Evolutionary conservation across 352 stramenopile genomes (phyloP).

Genomic region (Pythium aristosporum): DNA sequence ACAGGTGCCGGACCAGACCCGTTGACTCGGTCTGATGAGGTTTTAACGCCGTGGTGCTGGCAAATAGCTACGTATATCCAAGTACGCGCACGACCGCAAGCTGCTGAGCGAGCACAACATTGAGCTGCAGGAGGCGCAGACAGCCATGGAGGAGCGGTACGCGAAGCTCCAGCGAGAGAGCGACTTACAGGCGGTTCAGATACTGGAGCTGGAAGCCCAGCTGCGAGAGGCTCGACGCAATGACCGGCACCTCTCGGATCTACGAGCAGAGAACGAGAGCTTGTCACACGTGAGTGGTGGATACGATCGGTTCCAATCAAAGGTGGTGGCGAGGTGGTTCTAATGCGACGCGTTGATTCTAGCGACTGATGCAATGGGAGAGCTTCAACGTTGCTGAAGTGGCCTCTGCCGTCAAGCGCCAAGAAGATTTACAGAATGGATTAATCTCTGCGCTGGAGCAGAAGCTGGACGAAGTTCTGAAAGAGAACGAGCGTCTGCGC

Average conservation of each 20-base stretch:
- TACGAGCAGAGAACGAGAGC: slow-evolving; percentile 43
- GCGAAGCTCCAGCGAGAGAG: slow-evolving; percentile 47
- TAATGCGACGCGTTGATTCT: neutral
- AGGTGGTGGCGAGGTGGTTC: neutral
- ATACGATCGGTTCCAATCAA: neutral
- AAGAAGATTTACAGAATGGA: slow-evolving; percentile 55
- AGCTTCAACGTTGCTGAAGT: slow-evolving; percentile 50
- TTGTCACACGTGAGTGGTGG: slow-evolving; percentile 37
- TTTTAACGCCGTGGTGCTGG: slow-evolving; percentile 1
- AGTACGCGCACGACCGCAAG: slow-evolving; percentile 80
- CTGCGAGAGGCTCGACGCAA: slow-evolving; percentile 46
- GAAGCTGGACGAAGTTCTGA: slow-evolving; percentile 36
- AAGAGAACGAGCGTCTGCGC: slow-evolving; percentile 28
- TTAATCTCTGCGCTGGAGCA: slow-evolving; percentile 34
- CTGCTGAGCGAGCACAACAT: slow-evolving; percentile 81
- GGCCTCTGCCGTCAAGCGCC: slow-evolving; percentile 32
- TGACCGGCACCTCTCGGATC: slow-evolving; percentile 32
- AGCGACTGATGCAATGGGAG: slow-evolving; percentile 67
- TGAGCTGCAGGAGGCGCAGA: slow-evolving; percentile 61
- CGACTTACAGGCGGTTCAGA: slow-evolving; percentile 52
- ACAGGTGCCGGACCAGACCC: slow-evolving; percentile 31
- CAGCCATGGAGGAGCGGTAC: slow-evolving; percentile 49
- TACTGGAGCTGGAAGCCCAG: slow-evolving; percentile 66
- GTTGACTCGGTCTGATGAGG: neutral
- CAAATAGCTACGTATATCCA: slow-evolving; percentile 57